A percentile compares a stretch with the other conserved stretches of the same genome.
These are phyloP conservation scores for Fusarium piperis DNA, from an alignment of 2,329 filamentous ascomycete genomes.

Conservation along the genomic window DNA sequence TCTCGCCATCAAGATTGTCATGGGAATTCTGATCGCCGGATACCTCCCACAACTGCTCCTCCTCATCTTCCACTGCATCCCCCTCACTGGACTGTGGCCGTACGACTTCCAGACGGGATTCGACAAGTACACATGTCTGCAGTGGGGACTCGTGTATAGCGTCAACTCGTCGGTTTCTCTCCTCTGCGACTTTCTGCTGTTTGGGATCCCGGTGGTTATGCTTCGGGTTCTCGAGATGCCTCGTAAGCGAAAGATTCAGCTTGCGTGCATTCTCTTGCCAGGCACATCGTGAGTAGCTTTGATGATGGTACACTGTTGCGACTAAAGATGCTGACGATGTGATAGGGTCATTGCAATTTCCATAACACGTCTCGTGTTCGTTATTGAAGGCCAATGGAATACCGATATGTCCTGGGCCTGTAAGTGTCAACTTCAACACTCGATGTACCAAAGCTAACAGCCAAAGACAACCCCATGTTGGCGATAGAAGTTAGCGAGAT, in stretches of 20 bases:
- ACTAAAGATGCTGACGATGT: slow-evolving; percentile 1
- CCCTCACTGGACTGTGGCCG: slow-evolving; percentile 62
- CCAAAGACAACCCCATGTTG: slow-evolving; percentile 56
- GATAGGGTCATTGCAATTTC: slow-evolving; percentile 60
- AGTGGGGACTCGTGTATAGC: slow-evolving; percentile 62
- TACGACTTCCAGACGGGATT: slow-evolving; percentile 57
- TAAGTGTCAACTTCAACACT: background rate
- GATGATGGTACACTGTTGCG: too few species aligned
- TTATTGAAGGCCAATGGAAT: slow-evolving; percentile 58
- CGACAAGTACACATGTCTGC: slow-evolving; percentile 54
- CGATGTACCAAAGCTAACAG: slow-evolving; percentile 4
- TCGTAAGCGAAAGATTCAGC: slow-evolving; percentile 55
- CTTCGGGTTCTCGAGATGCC: slow-evolving; percentile 57
- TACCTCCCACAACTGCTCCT: slow-evolving; percentile 60
- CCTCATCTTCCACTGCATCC: slow-evolving; percentile 61
- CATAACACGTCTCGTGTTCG: slow-evolving; percentile 56
- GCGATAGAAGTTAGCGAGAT: slow-evolving; percentile 61
- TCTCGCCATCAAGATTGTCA: slow-evolving; percentile 48
- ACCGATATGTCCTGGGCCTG: slow-evolving; percentile 60
- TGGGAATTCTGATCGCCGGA: slow-evolving; percentile 51
- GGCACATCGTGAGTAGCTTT: slow-evolving; percentile 54
- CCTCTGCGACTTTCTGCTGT: slow-evolving; percentile 60
- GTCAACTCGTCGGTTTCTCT: slow-evolving; percentile 61
- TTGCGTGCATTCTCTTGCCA: slow-evolving; percentile 59
- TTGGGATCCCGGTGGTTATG: slow-evolving; percentile 60